These are phyloP conservation scores for Purshia tridentata DNA, from an alignment of 306 rosid genomes.

Conservation along the genomic window DNA sequence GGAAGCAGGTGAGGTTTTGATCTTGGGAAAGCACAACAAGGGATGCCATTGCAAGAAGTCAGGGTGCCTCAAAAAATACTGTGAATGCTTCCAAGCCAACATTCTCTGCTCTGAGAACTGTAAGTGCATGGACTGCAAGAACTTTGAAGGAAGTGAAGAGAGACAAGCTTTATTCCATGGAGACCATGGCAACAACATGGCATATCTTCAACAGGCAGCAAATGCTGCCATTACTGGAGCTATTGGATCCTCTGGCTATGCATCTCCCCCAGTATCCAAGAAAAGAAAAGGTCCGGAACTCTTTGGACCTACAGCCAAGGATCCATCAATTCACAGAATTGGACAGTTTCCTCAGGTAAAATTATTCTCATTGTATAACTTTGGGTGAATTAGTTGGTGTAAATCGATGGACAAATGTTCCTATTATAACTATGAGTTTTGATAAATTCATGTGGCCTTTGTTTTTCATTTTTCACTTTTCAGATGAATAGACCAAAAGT, in stretches of 20 bases:
- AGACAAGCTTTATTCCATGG: slow-evolving; percentile 95
- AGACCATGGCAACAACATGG: slow-evolving; percentile 75
- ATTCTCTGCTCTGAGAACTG: slow-evolving; percentile 98
- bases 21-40: slow-evolving; percentile 91
- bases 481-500: background rate
- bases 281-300: slow-evolving; percentile 80
- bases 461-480: background rate
- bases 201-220: slow-evolving; percentile 87
- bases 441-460: background rate
- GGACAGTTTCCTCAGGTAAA: slow-evolving; percentile 83
- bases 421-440: background rate
- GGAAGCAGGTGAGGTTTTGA: slow-evolving; percentile 81
- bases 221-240: slow-evolving; percentile 99
- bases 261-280: slow-evolving; percentile 75
- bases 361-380: slow-evolving; percentile 21
- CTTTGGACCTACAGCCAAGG: slow-evolving; percentile 71
- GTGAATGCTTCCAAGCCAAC: slow-evolving; percentile 99
- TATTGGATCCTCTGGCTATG: slow-evolving; percentile 91
- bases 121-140: slow-evolving; percentile 98
- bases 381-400: slow-evolving; percentile 24
- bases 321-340: slow-evolving; percentile 56
- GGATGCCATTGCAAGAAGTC: slow-evolving; percentile 99
- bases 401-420: background rate
- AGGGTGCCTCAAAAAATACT: slow-evolving; percentile 95
- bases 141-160: slow-evolving; percentile 99